phyloP scores from a whole-genome alignment of 192 early-diverging fungal genomes.

The Chytriomyces sp. region DNA sequence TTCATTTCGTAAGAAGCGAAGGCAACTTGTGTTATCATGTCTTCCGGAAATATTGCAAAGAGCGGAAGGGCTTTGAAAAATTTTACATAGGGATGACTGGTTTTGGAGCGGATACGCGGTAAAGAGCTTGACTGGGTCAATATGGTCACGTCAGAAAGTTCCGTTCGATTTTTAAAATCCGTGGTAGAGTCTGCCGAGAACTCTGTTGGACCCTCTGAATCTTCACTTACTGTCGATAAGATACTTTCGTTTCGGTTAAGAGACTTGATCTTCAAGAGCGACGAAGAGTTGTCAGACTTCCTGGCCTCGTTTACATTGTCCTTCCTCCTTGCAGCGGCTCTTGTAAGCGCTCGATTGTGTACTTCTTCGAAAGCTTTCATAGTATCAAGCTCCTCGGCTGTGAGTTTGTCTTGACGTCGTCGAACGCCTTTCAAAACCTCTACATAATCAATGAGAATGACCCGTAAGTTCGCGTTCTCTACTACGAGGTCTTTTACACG shows the following conservation, averaged over 20 bases:
- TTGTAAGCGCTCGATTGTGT: too few relatives aligned
- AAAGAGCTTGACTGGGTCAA: neutral
- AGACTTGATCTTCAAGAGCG: too few relatives aligned
- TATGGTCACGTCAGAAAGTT: neutral
- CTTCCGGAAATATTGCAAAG: neutral
- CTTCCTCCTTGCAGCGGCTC: too few relatives aligned
- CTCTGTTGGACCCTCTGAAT: neutral
- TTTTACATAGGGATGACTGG: neutral
- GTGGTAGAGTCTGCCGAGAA: neutral
- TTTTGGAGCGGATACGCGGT: neutral
- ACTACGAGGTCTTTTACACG: neutral
- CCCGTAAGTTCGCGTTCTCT: neutral
- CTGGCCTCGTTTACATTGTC: too few relatives aligned
- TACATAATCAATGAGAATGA: neutral
- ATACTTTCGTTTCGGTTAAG: too few relatives aligned
- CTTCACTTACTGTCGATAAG: neutral
- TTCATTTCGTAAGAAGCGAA: slow-evolving; percentile 30
- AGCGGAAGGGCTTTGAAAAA: neutral
- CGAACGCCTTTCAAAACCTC: neutral
- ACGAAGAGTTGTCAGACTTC: too few relatives aligned
- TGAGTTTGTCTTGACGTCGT: too few relatives aligned
- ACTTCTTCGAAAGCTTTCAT: too few relatives aligned
- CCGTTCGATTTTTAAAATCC: neutral
- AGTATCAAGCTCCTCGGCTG: too few relatives aligned
- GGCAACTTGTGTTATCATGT: neutral